These are phyloP conservation scores for Macrophomina tecta DNA, from an alignment of 2,329 filamentous ascomycete genomes.

Conservation along the genomic window DNA sequence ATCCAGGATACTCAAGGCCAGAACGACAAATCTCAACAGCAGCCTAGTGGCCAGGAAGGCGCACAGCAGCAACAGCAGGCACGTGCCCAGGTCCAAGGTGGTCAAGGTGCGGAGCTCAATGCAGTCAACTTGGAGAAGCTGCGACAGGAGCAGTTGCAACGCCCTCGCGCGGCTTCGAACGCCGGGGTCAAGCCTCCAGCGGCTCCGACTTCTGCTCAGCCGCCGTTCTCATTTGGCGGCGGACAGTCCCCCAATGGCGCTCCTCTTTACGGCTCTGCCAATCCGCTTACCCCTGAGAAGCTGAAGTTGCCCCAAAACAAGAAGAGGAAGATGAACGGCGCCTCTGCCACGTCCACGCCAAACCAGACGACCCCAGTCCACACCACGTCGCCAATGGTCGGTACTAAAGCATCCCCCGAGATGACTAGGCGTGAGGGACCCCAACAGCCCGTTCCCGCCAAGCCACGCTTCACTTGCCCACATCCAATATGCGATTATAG, in stretches of 20 bases:
- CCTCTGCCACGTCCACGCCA: conserved; percentile 46
- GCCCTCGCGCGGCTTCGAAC: conserved; percentile 38
- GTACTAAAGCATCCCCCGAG: conserved; percentile 50
- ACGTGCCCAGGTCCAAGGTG: conserved; percentile 28
- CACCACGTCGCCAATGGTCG: conserved; percentile 48
- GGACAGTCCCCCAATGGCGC: conserved; percentile 62
- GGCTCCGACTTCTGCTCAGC: conserved; percentile 57
- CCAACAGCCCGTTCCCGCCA: conserved; percentile 45
- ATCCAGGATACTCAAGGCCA: neutral
- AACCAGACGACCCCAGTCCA: conserved; percentile 40
- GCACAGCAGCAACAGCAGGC: conserved; percentile 25
- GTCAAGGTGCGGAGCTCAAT: conserved; percentile 38
- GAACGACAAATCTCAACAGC: conserved; percentile 7
- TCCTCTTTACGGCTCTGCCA: conserved; percentile 57
- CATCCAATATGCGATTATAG: conserved; percentile 60
- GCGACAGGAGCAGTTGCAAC: conserved; percentile 49
- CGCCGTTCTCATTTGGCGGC: conserved; percentile 58
- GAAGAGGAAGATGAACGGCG: conserved; percentile 57
- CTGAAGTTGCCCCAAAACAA: conserved; percentile 64
- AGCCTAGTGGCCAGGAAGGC: neutral
- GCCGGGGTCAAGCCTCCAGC: conserved; percentile 48
- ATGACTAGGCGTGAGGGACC: conserved; percentile 56
- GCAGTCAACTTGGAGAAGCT: conserved; percentile 38
- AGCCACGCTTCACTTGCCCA: conserved; percentile 60
- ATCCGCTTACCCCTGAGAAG: conserved; percentile 61